These are phyloP conservation scores for Penicillium sp. DNA, from an alignment of 2,329 filamentous ascomycete genomes.

Conservation along the genomic window DNA sequence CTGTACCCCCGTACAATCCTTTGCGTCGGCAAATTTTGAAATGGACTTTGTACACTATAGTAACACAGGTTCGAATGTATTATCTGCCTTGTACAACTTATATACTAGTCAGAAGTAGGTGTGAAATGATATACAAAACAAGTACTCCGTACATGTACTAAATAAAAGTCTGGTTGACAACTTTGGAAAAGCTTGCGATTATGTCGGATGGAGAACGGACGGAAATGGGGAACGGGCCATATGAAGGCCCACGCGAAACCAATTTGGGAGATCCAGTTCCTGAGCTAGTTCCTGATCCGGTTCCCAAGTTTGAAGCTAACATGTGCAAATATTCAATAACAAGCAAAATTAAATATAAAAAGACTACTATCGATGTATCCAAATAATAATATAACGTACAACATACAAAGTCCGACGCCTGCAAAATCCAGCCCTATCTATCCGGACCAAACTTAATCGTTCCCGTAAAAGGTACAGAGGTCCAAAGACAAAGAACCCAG, in stretches of 20 bases:
- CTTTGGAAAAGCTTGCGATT: background rate
- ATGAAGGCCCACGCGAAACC: background rate
- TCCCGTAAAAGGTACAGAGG: background rate
- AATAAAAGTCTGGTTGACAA: background rate
- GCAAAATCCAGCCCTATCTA: conserved; percentile 5
- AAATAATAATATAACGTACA: background rate
- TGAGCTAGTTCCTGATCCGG: background rate
- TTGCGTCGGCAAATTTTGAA: background rate
- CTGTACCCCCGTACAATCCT: background rate
- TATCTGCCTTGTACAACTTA: background rate
- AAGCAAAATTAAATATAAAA: too few species aligned
- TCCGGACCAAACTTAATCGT: conserved; percentile 7
- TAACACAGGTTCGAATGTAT: background rate
- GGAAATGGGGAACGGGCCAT: background rate
- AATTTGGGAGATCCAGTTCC: background rate
- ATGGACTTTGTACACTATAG: background rate
- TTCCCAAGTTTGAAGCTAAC: background rate
- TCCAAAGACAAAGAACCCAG: background rate
- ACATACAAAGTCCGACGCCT: background rate
- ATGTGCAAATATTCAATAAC: background rate
- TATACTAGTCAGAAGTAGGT: background rate
- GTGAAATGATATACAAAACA: background rate
- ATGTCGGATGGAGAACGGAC: background rate
- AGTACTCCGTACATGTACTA: background rate
- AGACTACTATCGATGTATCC: background rate